phyloP scores from a whole-genome alignment of 2,329 filamentous ascomycete species.

The Mycocentrospora acerina region DNA sequence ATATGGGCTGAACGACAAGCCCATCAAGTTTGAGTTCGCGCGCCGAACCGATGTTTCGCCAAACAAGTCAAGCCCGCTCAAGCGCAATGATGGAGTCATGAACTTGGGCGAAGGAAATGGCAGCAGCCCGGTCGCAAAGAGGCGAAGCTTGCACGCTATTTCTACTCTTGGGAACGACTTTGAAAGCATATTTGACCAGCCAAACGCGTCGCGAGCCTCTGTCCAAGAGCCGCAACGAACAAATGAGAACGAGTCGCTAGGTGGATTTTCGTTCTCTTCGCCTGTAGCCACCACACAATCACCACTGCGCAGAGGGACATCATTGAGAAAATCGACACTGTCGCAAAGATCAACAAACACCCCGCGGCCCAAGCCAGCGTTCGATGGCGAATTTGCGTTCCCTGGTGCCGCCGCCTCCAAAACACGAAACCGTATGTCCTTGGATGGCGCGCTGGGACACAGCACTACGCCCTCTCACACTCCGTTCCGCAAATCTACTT shows the following conservation, averaged over 20 bases:
- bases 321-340: constrained; percentile 80
- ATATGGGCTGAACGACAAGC: constrained; percentile 45
- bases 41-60: constrained; percentile 29
- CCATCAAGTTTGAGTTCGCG: constrained; percentile 51
- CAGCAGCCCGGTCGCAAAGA: constrained; percentile 86
- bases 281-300: constrained; percentile 34
- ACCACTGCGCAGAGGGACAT: constrained; percentile 58
- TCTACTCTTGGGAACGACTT: constrained; percentile 63
- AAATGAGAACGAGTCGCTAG: constrained; percentile 26
- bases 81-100: constrained; percentile 89
- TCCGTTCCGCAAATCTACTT: constrained; percentile 44
- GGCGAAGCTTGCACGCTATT: constrained; percentile 80
- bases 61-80: constrained; percentile 77
- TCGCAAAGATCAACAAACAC: constrained; percentile 69
- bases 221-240: constrained; percentile 25
- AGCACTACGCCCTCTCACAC: constrained; percentile 67
- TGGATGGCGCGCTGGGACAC: constrained; percentile 75
- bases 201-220: constrained; percentile 17
- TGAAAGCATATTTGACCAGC: constrained; percentile 71
- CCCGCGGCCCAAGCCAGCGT: constrained; percentile 40
- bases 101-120: constrained; percentile 76
- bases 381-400: constrained; percentile 54
- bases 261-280: constrained; percentile 38
- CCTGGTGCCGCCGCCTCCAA: constrained; percentile 57
- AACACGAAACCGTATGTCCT: constrained; percentile 69